phyloP scores from a whole-genome alignment of 345 rosid species.

The Moricandia moricandioides region DNA sequence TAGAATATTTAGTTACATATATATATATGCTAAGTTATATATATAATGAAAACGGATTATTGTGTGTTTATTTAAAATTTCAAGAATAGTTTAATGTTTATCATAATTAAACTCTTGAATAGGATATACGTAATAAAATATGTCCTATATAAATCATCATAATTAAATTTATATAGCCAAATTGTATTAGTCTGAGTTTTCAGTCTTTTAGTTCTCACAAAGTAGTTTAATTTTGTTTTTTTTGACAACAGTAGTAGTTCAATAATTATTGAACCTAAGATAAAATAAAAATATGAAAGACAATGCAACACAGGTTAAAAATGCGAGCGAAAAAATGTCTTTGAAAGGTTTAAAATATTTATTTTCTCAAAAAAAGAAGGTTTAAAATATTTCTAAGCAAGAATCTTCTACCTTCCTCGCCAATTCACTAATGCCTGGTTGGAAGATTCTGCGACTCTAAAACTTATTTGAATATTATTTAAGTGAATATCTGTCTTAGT shows the following conservation, averaged over 20 bases:
- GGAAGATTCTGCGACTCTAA: conserved; percentile 33
- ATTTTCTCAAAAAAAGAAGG: background rate
- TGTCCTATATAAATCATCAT: background rate
- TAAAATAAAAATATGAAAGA: background rate
- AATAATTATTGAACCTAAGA: background rate
- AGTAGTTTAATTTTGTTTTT: background rate
- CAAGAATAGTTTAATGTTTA: background rate
- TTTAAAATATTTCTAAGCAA: background rate
- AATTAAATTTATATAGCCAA: background rate
- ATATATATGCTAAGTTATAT: too few relatives aligned
- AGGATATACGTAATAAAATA: too few relatives aligned
- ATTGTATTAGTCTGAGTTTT: background rate
- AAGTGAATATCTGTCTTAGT: conserved; percentile 30
- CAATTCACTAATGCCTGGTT: conserved; percentile 33
- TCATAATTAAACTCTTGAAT: background rate
- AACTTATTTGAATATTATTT: conserved; percentile 24
- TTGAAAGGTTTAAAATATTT: conserved; percentile 3
- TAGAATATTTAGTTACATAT: too few relatives aligned
- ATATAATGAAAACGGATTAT: background rate
- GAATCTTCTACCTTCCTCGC: conserved; percentile 38
- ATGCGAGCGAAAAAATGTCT: background rate
- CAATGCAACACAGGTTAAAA: background rate
- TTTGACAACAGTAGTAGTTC: too few relatives aligned
- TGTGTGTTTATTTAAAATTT: background rate
- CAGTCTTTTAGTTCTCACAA: background rate